Evolutionary conservation across 176 grass and related monocot genomes (phyloP), one percentile per base, ranked within the genome.

Genomic region (Phoenix roebelenii): DNA sequence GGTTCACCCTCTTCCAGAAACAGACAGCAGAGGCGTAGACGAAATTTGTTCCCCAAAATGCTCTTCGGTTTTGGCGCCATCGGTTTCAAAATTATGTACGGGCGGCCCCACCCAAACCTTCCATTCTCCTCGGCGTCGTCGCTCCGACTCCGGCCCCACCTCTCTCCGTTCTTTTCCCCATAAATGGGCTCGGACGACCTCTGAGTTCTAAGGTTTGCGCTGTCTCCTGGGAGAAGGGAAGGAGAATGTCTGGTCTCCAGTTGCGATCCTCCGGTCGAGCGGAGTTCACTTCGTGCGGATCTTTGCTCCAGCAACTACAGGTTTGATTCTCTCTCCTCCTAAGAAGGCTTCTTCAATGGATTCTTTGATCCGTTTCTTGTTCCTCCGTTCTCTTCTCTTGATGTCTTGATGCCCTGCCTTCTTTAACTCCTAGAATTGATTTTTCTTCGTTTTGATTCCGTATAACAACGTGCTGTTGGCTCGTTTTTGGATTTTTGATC

Each of bases 301-400:
- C 78, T 2, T 63, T 98, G 57, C 93, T 98, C 56, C 78, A 80
- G 32, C 81, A 98, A 87, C 75, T 98, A 18, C 84, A 88, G 84
- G 93, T 98, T 44, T 28, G 55, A 3, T 18, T 57, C 22, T 39
- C 15, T 23, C 5, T 57, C 16, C 24, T 58, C 5, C 51, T 65
- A 61, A 18, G 6, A 12, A 22, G 16, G 15, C 12, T 17, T 49
- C 14, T 32, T 51, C 30, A 0, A 12, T 44, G 35, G 35, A 44
- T 44, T 44, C 35, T 14, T 22, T 23, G 25, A 32, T 58, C 23
- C 18, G n/a, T 44, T 67, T 12, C 3, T 49, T 44, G 35, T 14
- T 61, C 16, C 2, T 51, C 15, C 1, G 1, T 18, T 25, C 3
- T 4, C 6, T 49, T 17, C 5, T 49, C 7, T 65, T 65, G 49